These are phyloP conservation scores for Leccinum barrowsii DNA, from an alignment of 768 basidiomycete species.

Conservation along the genomic window DNA sequence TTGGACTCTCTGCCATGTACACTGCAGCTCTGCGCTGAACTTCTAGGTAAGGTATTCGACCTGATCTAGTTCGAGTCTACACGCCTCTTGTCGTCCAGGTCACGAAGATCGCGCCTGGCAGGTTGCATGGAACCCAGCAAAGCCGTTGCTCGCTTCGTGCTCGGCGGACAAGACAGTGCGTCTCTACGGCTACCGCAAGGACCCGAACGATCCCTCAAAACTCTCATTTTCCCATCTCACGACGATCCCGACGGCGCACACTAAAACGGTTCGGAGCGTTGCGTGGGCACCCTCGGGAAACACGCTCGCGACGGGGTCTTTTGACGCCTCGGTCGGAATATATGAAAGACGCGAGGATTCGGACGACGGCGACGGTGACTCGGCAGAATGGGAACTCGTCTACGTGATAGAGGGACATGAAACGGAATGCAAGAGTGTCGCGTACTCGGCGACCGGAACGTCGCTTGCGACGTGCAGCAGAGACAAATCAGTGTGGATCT, in stretches of 20 bases:
- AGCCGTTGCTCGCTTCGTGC: conserved; percentile 84
- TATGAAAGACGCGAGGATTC: conserved; percentile 69
- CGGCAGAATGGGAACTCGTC: conserved; percentile 82
- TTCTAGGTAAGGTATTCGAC: conserved; percentile 20
- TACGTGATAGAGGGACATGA: conserved; percentile 91
- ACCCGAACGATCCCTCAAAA: conserved; percentile 24
- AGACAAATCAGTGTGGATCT: conserved; percentile 98
- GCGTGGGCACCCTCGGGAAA: conserved; percentile 89
- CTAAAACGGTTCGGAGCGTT: conserved; percentile 80
- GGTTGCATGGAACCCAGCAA: conserved; percentile 82
- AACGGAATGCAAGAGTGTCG: conserved; percentile 92
- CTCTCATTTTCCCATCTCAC: conserved; percentile 46
- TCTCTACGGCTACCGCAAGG: conserved; percentile 63
- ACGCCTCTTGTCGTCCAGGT: conserved; percentile 34
- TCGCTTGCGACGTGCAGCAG: conserved; percentile 92
- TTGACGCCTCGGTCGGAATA: conserved; percentile 87
- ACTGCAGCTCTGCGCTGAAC: conserved; percentile 21
- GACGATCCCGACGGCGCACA: conserved; percentile 80
- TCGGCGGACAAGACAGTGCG: conserved; percentile 92
- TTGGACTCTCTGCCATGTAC: background rate
- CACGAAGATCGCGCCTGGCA: conserved; percentile 88
- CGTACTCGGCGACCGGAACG: conserved; percentile 69
- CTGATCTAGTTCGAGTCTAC: background rate
- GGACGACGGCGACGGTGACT: conserved; percentile 34
- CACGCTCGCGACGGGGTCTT: conserved; percentile 87